Conservation (phyloP, 768 basidiomycete species). For the Auriscalpium microsporum region DNA sequence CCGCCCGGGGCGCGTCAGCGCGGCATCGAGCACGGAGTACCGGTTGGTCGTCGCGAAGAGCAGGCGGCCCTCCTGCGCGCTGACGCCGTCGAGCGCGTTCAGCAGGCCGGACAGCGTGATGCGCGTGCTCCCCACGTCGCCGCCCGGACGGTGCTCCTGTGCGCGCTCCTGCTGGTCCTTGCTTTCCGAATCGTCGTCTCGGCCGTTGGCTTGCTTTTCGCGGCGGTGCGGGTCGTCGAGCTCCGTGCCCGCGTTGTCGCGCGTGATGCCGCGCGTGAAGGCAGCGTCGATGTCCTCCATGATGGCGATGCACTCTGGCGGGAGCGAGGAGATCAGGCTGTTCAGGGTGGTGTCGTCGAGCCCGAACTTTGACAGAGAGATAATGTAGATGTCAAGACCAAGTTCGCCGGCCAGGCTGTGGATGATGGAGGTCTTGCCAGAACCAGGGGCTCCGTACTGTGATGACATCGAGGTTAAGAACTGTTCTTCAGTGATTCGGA, state of each 20-base stretch:
- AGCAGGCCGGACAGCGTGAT: slow-evolving; percentile 68
- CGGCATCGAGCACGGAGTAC: slow-evolving; percentile 60
- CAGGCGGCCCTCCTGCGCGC: slow-evolving; percentile 75
- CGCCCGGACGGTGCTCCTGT: neutral
- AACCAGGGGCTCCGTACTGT: slow-evolving; percentile 65
- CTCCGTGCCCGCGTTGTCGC: slow-evolving; percentile 19
- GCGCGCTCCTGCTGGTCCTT: slow-evolving; percentile 3
- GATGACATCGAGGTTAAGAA: neutral
- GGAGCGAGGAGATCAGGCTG: slow-evolving; percentile 51
- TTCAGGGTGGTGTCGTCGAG: slow-evolving; percentile 55
- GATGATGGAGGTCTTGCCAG: slow-evolving; percentile 74
- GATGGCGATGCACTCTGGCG: slow-evolving; percentile 64
- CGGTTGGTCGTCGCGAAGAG: slow-evolving; percentile 76
- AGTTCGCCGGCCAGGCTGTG: slow-evolving; percentile 74
- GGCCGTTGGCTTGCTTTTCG: slow-evolving; percentile 4
- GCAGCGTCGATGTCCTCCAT: slow-evolving; percentile 86
- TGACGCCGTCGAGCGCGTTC: slow-evolving; percentile 73
- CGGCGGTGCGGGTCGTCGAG: slow-evolving; percentile 21
- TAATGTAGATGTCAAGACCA: slow-evolving; percentile 61
- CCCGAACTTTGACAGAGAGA: slow-evolving; percentile 54
- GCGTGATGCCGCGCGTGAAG: slow-evolving; percentile 39
- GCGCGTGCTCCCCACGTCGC: slow-evolving; percentile 17
- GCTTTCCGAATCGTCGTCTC: slow-evolving; percentile 6
- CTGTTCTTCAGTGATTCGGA: neutral
- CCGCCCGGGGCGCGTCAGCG: slow-evolving; percentile 68